Base-by-base conservation (phyloP, 495 filamentous ascomycete species). In the Penicillium pulvis region DNA sequence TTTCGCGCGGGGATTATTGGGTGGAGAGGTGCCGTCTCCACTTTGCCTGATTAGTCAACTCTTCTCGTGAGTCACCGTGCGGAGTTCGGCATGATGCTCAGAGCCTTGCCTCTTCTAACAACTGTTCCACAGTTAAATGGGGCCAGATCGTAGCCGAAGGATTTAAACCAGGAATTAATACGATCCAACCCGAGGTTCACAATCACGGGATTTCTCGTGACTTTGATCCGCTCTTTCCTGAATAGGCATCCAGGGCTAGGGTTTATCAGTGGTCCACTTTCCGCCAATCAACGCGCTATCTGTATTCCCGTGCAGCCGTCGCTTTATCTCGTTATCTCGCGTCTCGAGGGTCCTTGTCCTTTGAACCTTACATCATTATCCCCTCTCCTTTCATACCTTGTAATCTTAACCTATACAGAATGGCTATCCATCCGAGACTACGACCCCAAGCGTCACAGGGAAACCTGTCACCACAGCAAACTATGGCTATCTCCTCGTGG, bases 401-500 rank as follows among this genome's bases (percentile, higher is more conserved):
- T 23, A 24, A 51, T 41, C 28, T 19, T 31, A 28, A 12, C 12
- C 12, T n/a, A 35, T 54, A 31, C 64, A 63, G 35, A 16, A 79
- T 79, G 76, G 75, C 77, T 20, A 77, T 78, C 48, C 77, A 79
- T 59, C 76, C 77, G 5, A 67, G 57, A 53, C 56, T 77, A 33
- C 70, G 53, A 24, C 65, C 71, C 17, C 58, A 67, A 35, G 60
- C 51, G 14, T 51, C 63, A 1, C 68, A 64, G 51, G 73, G 70
- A 23, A 65, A 42, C 43, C 66, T 79, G 30, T 75, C 76, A n/a
- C 72, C 73, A 30, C 75, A 75, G 52, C 77, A 78, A 57, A 69
- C 75, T 16, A 65, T 74, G 45, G 76, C 78, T 20, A 82, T 83
- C 55, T 79, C 79, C 48, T 73, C 75, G 33, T 83, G 80, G 81